phyloP scores from a whole-genome alignment of 1,284 basidiomycete species.

The Chiua sp. region DNA sequence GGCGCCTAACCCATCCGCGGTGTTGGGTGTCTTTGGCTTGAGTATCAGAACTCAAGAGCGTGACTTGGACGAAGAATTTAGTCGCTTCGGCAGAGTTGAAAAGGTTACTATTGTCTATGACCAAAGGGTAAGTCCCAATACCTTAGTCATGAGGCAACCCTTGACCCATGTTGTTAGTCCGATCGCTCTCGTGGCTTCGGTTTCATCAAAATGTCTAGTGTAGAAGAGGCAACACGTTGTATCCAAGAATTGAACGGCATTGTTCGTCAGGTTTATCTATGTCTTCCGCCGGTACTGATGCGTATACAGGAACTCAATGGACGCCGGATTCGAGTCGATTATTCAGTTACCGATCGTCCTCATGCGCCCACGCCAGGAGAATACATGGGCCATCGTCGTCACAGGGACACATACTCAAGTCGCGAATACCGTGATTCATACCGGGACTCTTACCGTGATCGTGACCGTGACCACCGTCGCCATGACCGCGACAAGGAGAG shows the following conservation, averaged over 20 bases:
- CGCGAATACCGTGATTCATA: slow-evolving; percentile 52
- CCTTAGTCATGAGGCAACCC: slow-evolving; percentile 6
- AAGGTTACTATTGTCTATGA: slow-evolving; percentile 99
- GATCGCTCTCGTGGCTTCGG: slow-evolving; percentile 98
- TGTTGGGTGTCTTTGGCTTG: slow-evolving; percentile 96
- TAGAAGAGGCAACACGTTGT: slow-evolving; percentile 87
- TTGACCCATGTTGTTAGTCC: slow-evolving; percentile 56
- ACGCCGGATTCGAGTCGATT: slow-evolving; percentile 95
- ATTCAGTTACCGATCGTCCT: slow-evolving; percentile 91
- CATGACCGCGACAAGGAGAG: slow-evolving; percentile 60
- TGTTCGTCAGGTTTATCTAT: slow-evolving; percentile 53
- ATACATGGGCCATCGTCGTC: slow-evolving; percentile 92
- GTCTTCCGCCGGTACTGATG: slow-evolving; percentile 17
- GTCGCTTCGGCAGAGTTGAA: slow-evolving; percentile 87
- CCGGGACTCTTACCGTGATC: slow-evolving; percentile 56
- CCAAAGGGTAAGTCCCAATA: slow-evolving; percentile 80
- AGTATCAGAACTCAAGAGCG: slow-evolving; percentile 94
- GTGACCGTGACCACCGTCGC: slow-evolving; percentile 55
- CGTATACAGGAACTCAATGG: slow-evolving; percentile 85
- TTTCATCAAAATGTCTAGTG: slow-evolving; percentile 91
- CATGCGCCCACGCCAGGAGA: slow-evolving; percentile 97
- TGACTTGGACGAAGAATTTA: slow-evolving; percentile 95
- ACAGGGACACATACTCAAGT: slow-evolving; percentile 56
- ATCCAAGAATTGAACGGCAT: slow-evolving; percentile 94
- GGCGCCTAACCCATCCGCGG: slow-evolving; percentile 86